Percentiles rank a stretch among this genome's conserved stretches.
Evolutionary conservation across 345 rosid species (phyloP).

Genomic region (Alliaria petiolata): DNA sequence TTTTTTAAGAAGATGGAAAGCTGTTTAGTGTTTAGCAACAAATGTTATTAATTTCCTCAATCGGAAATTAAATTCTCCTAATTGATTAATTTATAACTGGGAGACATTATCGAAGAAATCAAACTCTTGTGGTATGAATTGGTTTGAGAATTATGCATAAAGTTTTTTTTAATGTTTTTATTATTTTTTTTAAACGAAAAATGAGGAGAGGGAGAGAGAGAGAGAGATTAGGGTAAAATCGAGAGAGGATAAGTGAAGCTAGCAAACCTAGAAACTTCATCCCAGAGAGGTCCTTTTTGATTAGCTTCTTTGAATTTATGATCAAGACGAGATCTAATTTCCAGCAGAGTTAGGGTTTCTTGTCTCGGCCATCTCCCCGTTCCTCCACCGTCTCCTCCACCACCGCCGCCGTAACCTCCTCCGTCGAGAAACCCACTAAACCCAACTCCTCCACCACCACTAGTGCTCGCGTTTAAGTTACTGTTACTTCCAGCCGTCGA

Average conservation of each 20-base stretch:
- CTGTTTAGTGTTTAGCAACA: not conserved
- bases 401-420: slow-evolving; percentile 36
- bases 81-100: not conserved
- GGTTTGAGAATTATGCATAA: not conserved
- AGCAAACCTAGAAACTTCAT: slow-evolving; percentile 91
- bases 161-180: not conserved
- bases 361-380: slow-evolving; percentile 94
- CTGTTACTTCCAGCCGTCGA: slow-evolving; percentile 22
- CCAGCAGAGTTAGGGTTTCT: slow-evolving; percentile 91
- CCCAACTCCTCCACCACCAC: slow-evolving; percentile 37
- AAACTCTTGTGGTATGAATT: slow-evolving; percentile 5
- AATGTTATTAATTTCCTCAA: not conserved
- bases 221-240: slow-evolving; percentile 37
- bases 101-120: not conserved
- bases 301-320: slow-evolving; percentile 91
- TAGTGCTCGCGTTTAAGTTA: slow-evolving; percentile 26
- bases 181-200: not conserved
- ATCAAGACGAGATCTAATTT: slow-evolving; percentile 97
- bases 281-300: slow-evolving; percentile 96
- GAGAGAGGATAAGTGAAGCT: not conserved
- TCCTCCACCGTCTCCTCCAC: slow-evolving; percentile 51
- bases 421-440: slow-evolving; percentile 38
- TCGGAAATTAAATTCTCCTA: not conserved
- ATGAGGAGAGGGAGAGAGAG: not conserved
- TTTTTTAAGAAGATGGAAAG: not conserved